phyloP scores from a whole-genome alignment of 1,284 basidiomycete genomes.

The Fomitopsis betulina region DNA sequence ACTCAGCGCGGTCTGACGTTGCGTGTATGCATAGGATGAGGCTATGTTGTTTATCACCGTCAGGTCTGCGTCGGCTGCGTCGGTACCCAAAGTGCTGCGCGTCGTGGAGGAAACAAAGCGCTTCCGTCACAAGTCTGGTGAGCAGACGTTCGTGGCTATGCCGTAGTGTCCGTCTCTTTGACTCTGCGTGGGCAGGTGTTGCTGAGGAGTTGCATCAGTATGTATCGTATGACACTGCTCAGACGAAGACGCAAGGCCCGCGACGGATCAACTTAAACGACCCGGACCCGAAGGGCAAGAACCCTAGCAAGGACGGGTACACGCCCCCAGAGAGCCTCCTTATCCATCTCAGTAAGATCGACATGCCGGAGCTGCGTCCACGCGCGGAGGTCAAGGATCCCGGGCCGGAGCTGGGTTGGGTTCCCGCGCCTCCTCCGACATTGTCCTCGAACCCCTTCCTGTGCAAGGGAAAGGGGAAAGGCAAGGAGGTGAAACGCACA shows the following conservation, averaged over 20 bases:
- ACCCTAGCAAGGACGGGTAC: conserved; percentile 37
- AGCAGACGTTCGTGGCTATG: conserved; percentile 4
- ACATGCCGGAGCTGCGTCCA: conserved; percentile 76
- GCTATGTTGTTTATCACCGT: conserved; percentile 76
- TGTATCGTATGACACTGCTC: conserved; percentile 59
- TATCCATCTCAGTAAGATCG: conserved; percentile 77
- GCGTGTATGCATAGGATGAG: conserved; percentile 47
- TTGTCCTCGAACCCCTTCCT: background rate
- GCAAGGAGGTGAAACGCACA: conserved; percentile 14
- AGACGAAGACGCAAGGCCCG: conserved; percentile 42
- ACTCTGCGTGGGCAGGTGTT: conserved; percentile 31
- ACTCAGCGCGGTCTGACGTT: background rate
- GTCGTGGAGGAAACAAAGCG: conserved; percentile 79
- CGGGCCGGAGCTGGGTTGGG: conserved; percentile 1
- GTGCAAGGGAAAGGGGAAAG: conserved; percentile 5
- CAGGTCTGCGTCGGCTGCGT: conserved; percentile 54
- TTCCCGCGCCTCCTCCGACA: background rate
- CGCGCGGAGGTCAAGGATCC: conserved; percentile 18
- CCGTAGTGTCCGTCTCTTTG: background rate
- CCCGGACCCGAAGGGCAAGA: conserved; percentile 33
- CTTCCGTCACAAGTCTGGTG: conserved; percentile 65
- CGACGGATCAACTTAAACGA: conserved; percentile 64
- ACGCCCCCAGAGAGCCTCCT: conserved; percentile 60
- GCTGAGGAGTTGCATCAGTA: conserved; percentile 71
- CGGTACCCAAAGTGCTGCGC: conserved; percentile 74